These are phyloP conservation scores for Wickerhamiella siamensis DNA, from an alignment of 805 yeast species.

Conservation along the genomic window DNA sequence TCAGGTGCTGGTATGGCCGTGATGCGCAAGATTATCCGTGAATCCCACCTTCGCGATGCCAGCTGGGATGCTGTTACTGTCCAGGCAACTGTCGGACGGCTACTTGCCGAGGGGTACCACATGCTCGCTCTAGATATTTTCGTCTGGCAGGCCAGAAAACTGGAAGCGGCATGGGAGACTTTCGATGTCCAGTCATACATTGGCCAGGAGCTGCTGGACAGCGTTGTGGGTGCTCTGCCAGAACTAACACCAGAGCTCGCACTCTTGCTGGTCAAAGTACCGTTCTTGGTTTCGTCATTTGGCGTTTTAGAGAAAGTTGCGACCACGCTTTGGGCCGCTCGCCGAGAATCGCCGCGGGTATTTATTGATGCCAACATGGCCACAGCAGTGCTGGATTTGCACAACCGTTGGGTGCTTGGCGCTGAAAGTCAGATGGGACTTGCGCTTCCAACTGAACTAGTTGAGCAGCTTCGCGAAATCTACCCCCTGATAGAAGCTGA, in stretches of 20 bases:
- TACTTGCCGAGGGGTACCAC: constrained; percentile 9
- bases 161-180: constrained; percentile 5
- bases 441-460: neutral
- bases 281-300: constrained; percentile 3
- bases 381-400: constrained; percentile 2
- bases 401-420: neutral
- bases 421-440: neutral
- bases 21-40: constrained; percentile 21
- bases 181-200: constrained; percentile 8
- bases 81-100: constrained; percentile 5
- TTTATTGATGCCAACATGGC: constrained; percentile 3
- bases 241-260: constrained; percentile 11
- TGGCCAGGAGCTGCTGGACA: constrained; percentile 13
- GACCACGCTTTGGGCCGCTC: neutral
- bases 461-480: neutral
- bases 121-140: constrained; percentile 21
- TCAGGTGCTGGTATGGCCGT: constrained; percentile 7
- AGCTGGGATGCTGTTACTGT: constrained; percentile 22
- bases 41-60: constrained; percentile 18
- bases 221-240: constrained; percentile 3
- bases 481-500: neutral
- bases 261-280: constrained; percentile 8
- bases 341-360: neutral
- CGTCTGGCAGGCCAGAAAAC: constrained; percentile 16
- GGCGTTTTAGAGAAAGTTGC: neutral